Percentiles rank a stretch among this genome's conserved stretches.
Evolutionary conservation across 2,329 filamentous ascomycete genomes (phyloP).

Genomic region (Paraconiothyrium sp.): DNA sequence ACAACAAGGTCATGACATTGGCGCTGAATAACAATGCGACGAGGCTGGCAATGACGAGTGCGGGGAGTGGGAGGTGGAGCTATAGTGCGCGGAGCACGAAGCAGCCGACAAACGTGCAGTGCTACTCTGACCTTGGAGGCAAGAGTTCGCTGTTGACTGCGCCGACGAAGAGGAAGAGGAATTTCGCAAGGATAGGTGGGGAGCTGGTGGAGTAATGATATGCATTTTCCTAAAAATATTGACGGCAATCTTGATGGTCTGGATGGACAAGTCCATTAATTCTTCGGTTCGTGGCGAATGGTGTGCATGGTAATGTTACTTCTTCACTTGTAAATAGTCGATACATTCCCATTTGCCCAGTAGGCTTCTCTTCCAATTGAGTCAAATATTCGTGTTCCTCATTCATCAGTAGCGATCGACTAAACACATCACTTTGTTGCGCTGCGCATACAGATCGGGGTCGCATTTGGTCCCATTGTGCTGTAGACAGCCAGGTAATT

Average conservation of each 20-base stretch:
- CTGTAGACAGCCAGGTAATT: too few species aligned
- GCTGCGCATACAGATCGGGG: too few species aligned
- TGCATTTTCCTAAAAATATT: not conserved
- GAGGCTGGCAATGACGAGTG: slow-evolving; percentile 33
- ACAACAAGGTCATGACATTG: slow-evolving; percentile 41
- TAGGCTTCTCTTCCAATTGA: too few species aligned
- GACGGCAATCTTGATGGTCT: not conserved
- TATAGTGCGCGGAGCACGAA: slow-evolving; percentile 36
- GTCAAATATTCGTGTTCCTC: too few species aligned
- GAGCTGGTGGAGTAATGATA: not conserved
- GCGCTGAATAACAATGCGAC: slow-evolving; percentile 36
- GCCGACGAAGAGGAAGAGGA: slow-evolving; percentile 31
- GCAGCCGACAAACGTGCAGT: slow-evolving; percentile 41
- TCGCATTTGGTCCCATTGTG: too few species aligned
- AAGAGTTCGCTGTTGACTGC: slow-evolving; percentile 34
- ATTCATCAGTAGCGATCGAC: too few species aligned
- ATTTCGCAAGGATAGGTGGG: slow-evolving; percentile 9
- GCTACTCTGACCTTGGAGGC: slow-evolving; percentile 35
- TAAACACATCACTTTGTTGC: too few species aligned
- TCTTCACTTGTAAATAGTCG: too few species aligned
- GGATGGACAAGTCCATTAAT: too few species aligned
- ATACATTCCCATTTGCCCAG: too few species aligned
- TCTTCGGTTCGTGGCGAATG: too few species aligned
- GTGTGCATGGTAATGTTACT: too few species aligned
- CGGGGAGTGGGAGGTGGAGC: slow-evolving; percentile 39